Conservation (phyloP, 352 stramenopile species). For the Pythium angustatum region DNA sequence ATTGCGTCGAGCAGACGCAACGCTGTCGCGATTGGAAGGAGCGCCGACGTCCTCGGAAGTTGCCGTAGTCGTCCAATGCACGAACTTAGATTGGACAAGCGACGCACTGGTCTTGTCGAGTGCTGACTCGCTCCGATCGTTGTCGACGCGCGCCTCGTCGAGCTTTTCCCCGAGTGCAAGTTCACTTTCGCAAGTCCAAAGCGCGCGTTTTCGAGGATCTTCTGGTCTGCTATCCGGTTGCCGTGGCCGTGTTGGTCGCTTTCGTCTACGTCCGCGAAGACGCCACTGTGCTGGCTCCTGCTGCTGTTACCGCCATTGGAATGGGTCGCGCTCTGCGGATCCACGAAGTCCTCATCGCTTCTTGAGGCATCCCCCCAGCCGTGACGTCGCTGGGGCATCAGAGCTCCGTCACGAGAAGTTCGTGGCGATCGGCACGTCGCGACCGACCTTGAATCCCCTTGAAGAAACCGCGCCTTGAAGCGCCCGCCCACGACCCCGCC, state of each 20-base stretch:
- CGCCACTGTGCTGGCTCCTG: slow-evolving; percentile 15
- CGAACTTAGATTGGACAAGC: not conserved
- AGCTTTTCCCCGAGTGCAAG: slow-evolving; percentile 13
- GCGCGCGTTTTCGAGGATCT: slow-evolving; percentile 26
- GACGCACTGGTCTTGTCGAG: no score
- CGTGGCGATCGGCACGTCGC: not conserved
- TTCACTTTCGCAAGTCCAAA: slow-evolving; percentile 25
- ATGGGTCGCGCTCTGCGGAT: not conserved
- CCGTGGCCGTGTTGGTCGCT: slow-evolving; percentile 13
- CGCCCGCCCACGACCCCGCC: not conserved
- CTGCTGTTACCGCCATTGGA: slow-evolving; percentile 18
- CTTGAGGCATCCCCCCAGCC: slow-evolving; percentile 8
- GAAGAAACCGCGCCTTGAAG: not conserved
- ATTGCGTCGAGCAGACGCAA: slow-evolving; percentile 33
- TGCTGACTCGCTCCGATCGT: not conserved
- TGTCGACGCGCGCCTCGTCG: not conserved
- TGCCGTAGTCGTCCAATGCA: slow-evolving; percentile 5
- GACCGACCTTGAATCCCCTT: not conserved
- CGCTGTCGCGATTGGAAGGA: not conserved
- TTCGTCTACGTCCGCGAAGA: slow-evolving; percentile 26
- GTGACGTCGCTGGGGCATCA: slow-evolving; percentile 12
- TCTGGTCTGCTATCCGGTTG: slow-evolving; percentile 19
- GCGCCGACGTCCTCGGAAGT: not conserved
- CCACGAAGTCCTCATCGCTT: not conserved
- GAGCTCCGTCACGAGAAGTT: not conserved